Evolutionary conservation across 116 monocot species (phyloP).

Genomic region (Cymodocea nodosa): DNA sequence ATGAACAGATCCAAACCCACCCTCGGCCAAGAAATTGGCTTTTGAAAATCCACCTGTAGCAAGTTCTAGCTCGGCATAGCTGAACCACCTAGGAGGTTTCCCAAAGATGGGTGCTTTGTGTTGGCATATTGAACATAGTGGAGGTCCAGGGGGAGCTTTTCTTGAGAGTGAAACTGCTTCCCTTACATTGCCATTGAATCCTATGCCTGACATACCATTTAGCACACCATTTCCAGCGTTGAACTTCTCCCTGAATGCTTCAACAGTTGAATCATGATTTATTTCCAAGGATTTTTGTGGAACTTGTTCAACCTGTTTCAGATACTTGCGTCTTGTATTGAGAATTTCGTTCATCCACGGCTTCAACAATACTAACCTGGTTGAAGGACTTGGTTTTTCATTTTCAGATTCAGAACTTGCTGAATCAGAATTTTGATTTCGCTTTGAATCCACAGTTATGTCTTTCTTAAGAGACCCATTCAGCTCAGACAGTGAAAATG

Average conservation of each 20-base stretch:
- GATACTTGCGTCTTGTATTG: constrained; percentile 10
- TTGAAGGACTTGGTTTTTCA: constrained; percentile 28
- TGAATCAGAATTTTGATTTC: constrained; percentile 19
- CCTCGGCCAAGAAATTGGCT: constrained; percentile 82
- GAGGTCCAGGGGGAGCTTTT: constrained; percentile 49
- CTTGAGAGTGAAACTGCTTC: constrained; percentile 42
- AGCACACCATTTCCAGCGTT: constrained; percentile 19
- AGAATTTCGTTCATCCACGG: constrained; percentile 60
- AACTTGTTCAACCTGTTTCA: constrained; percentile 19
- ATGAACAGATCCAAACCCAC: constrained; percentile 88
- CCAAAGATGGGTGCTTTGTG: constrained; percentile 85
- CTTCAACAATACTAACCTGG: constrained; percentile 31
- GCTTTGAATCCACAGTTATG: constrained; percentile 5
- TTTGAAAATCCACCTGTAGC: constrained; percentile 75
- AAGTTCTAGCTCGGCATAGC: constrained; percentile 66
- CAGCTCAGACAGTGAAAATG: constrained; percentile 41
- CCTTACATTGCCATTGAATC: constrained; percentile 37
- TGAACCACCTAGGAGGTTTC: constrained; percentile 84
- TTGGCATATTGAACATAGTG: constrained; percentile 85
- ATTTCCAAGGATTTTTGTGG: constrained; percentile 25
- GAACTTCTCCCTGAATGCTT: constrained; percentile 36
- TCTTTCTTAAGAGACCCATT: constrained; percentile 34
- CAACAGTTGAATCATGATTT: constrained; percentile 20
- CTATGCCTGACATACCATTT: constrained; percentile 24
- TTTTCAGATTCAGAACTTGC: constrained; percentile 59